Base-by-base conservation (phyloP, 805 yeast species). In the Wickerhamomyces bovis region DNA sequence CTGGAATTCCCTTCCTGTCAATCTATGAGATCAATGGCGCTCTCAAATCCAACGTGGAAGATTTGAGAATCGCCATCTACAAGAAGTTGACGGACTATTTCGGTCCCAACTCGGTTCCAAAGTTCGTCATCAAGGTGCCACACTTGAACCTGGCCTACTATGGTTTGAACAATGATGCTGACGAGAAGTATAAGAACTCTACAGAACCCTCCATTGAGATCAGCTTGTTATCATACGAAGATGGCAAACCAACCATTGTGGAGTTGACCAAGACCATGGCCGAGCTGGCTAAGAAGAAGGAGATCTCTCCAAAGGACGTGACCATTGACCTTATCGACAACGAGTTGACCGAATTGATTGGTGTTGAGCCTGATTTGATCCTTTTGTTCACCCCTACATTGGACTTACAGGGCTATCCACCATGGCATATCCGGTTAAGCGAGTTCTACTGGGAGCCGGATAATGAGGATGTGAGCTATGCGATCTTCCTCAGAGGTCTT, bases 401-500 rank as follows among this genome's bases (percentile, higher is more conserved):
- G 52, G 95, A 89, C 62, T 74, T 94, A 43, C 95, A 89, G 65
- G 97, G 96, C 16, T 94, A 83, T 64, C 98, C 98, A 19, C 99
- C 99, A 25, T 94, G 99, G 99, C 98, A 92, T 61, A 79, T 89
- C 31, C 77, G 99, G 52, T 75, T 95, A 44, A 78, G 89, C 7
- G 99, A 94, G 62, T 80, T 94, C 59, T 90, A 83, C 67, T 86
- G 95, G 87, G 92, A 89, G 60, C 84, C 85, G 2, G 96, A 88
- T 63, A 89, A 89, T 64, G 80, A 75, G 49, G 80, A 76, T 46
- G 95, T 89, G 41, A 77, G 80, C 33, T 90, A 90, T 63, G 83
- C 90, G 13, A 94, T 89, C 18, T 90, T 87, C 63, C 73, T 85
- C 44, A 75, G 94, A 52, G 92, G 90, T 1, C 69, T 86, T 56